Evolutionary conservation across 2,329 filamentous ascomycete species (phyloP).

Genomic region (Alternaria postmessia): DNA sequence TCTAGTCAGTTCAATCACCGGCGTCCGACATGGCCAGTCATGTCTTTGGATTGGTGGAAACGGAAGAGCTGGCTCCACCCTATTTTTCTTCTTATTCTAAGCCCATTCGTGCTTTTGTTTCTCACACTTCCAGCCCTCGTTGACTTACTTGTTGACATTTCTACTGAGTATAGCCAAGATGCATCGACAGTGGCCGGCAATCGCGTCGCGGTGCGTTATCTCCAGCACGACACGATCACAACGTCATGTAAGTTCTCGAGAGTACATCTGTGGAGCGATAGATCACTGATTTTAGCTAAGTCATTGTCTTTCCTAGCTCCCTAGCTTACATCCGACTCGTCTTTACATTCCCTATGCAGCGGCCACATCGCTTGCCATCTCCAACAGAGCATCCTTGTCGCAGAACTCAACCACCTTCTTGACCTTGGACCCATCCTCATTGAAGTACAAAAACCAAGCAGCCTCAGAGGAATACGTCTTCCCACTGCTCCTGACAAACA

Average conservation of each 20-base stretch:
- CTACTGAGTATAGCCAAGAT: not conserved
- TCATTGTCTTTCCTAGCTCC: too few relatives aligned
- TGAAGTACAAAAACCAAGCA: conserved; percentile 17
- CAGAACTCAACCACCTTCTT: conserved; percentile 15
- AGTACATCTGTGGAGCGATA: not conserved
- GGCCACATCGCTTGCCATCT: conserved; percentile 8
- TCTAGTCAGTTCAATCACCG: too few relatives aligned
- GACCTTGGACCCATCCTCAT: conserved; percentile 9
- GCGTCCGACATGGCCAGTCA: too few relatives aligned
- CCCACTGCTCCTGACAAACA: conserved; percentile 1
- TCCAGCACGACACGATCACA: too few relatives aligned
- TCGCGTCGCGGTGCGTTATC: too few relatives aligned
- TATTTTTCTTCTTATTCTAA: too few relatives aligned
- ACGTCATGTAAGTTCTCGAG: too few relatives aligned
- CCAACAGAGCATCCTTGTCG: conserved; percentile 11
- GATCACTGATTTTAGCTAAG: not conserved
- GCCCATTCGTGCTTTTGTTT: not conserved
- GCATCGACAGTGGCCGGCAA: not conserved
- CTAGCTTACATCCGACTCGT: not conserved
- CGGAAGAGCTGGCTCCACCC: too few relatives aligned
- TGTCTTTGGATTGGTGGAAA: too few relatives aligned
- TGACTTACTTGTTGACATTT: not conserved
- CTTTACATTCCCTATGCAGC: not conserved
- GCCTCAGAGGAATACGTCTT: conserved; percentile 4
- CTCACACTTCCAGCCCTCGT: not conserved